A percentile compares a stretch with the other conserved stretches of the same genome.
Conservation (phyloP, 805 yeast species). For the Lipomyces mesembrius region DNA sequence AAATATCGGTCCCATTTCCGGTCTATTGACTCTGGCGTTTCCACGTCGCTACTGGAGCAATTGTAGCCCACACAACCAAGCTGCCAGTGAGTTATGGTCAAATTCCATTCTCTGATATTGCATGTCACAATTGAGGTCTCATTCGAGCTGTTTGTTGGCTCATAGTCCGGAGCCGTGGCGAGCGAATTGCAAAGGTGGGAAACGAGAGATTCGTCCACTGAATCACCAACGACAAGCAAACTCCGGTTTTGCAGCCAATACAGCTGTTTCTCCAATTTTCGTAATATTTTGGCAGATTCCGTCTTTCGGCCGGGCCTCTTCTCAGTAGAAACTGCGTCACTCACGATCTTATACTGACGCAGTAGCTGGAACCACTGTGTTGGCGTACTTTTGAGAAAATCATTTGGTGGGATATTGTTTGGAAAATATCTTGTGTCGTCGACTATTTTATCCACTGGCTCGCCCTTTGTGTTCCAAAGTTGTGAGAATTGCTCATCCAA, state of each 20-base stretch:
- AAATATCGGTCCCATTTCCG: slow-evolving; percentile 22
- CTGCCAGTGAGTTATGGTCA: slow-evolving; percentile 21
- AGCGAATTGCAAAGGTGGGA: slow-evolving; percentile 9
- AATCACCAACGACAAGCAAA: slow-evolving; percentile 20
- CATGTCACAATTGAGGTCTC: slow-evolving; percentile 10
- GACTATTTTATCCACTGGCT: not conserved
- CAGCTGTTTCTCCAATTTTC: not conserved
- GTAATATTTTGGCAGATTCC: not conserved
- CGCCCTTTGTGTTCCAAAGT: not conserved
- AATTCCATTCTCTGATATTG: slow-evolving; percentile 9
- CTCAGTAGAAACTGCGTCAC: not conserved
- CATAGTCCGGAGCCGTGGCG: not conserved
- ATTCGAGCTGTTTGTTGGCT: not conserved
- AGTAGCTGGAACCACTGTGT: slow-evolving; percentile 8
- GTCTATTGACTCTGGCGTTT: slow-evolving; percentile 20
- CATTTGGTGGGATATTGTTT: not conserved
- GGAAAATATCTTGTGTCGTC: not conserved
- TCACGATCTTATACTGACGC: not conserved
- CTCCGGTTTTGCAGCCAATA: slow-evolving; percentile 14
- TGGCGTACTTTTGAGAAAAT: slow-evolving; percentile 6
- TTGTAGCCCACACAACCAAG: slow-evolving; percentile 11
- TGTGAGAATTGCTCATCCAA: not conserved
- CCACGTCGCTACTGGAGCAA: slow-evolving; percentile 1
- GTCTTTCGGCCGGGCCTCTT: not conserved
- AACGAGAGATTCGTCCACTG: slow-evolving; percentile 10